Conservation (phyloP, 2,329 filamentous ascomycete genomes). For the Acrocalymma vagum region DNA sequence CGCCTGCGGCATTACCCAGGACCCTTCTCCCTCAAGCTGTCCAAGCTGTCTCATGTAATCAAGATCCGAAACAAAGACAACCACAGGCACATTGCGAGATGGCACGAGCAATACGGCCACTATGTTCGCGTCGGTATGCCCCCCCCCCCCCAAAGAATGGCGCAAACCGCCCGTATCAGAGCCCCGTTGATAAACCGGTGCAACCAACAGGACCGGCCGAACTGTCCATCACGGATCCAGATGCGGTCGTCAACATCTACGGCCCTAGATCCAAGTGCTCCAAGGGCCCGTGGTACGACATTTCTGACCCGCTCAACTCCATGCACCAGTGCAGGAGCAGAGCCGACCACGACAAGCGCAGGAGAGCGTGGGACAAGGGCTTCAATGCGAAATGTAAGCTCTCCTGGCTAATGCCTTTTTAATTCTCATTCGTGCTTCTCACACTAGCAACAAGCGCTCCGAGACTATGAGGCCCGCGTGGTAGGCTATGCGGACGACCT, state of each 20-base stretch:
- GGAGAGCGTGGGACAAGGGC: no score
- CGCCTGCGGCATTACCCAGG: constrained; percentile 31
- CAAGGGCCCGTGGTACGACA: constrained; percentile 36
- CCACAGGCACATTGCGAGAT: no score
- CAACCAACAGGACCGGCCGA: constrained; percentile 33
- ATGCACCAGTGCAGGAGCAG: no score
- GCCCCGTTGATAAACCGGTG: constrained; percentile 7
- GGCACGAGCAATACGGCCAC: constrained; percentile 32
- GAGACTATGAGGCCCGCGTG: constrained; percentile 26
- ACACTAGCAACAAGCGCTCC: no score
- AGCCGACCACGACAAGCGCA: no score
- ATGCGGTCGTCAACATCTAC: constrained; percentile 28
- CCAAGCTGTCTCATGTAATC: constrained; percentile 33
- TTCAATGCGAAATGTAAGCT: no score
- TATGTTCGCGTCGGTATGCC: constrained; percentile 34
- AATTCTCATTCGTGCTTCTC: no score
- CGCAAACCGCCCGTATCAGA: neutral
- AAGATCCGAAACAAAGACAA: no score
- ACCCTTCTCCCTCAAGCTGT: constrained; percentile 28
- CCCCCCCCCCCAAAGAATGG: no score
- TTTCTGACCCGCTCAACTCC: no score
- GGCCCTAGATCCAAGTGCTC: constrained; percentile 29
- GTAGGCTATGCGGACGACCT: constrained; percentile 34
- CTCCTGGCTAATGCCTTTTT: no score
- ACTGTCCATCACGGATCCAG: constrained; percentile 31